Conservation (phyloP, 139 green algal genomes). For the Picochlorum sp. region DNA sequence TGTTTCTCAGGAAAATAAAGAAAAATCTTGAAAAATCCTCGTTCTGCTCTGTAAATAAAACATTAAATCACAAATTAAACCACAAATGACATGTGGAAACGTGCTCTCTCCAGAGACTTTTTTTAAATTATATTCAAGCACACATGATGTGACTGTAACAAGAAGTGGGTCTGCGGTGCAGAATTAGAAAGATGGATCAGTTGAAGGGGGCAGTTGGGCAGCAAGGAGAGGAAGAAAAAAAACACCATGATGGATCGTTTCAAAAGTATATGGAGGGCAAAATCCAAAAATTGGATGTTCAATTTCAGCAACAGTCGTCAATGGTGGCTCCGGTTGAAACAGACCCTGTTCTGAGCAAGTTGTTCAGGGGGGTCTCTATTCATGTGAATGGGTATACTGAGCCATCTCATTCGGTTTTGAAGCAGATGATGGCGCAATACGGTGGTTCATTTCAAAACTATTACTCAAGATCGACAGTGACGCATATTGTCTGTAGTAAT, state of each 20-base stretch:
- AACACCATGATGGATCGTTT: constrained; percentile 35
- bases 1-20: too few relatives aligned
- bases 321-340: neutral
- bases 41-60: too few relatives aligned
- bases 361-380: constrained; percentile 80
- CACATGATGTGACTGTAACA: too few relatives aligned
- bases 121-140: too few relatives aligned
- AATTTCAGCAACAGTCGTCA: constrained; percentile 36
- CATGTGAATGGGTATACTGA: constrained; percentile 81
- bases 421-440: constrained; percentile 83
- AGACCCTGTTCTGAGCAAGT: neutral
- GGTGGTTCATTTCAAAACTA: constrained; percentile 86
- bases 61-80: too few relatives aligned
- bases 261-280: constrained; percentile 51
- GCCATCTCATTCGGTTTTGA: constrained; percentile 73
- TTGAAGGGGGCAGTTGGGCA: neutral
- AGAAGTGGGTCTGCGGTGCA: too few relatives aligned
- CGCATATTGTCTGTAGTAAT: constrained; percentile 87
- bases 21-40: too few relatives aligned
- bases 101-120: too few relatives aligned
- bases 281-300: constrained; percentile 60
- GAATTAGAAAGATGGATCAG: too few relatives aligned
- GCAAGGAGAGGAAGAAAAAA: neutral
- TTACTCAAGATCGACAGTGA: constrained; percentile 53
- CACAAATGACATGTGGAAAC: too few relatives aligned